Evolutionary conservation across 2,329 filamentous ascomycete species (phyloP).

Genomic region (Epichloe aotearoae): DNA sequence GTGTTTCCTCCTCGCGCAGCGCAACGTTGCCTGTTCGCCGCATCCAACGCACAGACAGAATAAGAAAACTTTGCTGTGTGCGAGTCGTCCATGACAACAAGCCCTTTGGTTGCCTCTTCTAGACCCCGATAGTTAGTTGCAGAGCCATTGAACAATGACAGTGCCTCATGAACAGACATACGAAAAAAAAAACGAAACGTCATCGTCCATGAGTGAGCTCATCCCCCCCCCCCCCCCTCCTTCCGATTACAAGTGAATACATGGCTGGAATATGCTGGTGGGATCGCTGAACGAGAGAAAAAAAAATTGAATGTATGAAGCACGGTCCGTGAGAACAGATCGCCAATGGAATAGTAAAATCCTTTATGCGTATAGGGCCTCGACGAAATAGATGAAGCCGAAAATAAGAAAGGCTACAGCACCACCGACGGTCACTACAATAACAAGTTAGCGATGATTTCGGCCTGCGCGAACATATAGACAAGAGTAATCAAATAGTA

Average conservation of each 20-base stretch:
- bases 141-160: background rate
- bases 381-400: conserved; percentile 79
- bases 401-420: conserved; percentile 84
- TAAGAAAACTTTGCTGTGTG: background rate
- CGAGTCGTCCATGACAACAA: background rate
- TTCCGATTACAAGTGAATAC: background rate
- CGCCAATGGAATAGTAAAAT: background rate
- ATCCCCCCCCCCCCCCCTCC: background rate
- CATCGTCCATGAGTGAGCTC: background rate
- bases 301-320: background rate
- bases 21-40: background rate
- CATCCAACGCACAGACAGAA: background rate
- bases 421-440: conserved; percentile 76
- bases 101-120: background rate
- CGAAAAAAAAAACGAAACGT: background rate
- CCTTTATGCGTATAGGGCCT: conserved; percentile 49
- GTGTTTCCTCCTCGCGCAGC: background rate
- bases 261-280: background rate
- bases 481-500: conserved; percentile 14
- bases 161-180: background rate
- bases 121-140: background rate
- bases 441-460: background rate
- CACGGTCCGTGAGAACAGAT: background rate
- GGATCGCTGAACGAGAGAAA: background rate
- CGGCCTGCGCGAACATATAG: background rate